These are phyloP conservation scores for Pseudisothecium myosuroides DNA, from an alignment of 225 moss, liverwort and hornwort genomes.

Conservation along the genomic window DNA sequence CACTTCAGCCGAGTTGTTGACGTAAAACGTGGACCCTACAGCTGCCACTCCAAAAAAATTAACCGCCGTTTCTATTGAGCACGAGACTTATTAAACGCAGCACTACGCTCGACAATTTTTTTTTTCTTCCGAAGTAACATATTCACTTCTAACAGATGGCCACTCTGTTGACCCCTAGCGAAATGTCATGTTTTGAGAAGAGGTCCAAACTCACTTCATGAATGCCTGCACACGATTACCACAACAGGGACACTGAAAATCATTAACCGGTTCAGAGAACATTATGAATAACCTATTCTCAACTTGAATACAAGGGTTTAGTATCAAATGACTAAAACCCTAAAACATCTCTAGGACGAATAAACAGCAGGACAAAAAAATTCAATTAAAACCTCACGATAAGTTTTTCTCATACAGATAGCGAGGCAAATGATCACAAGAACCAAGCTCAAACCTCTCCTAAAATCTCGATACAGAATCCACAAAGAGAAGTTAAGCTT, in stretches of 20 bases:
- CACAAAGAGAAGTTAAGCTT: neutral
- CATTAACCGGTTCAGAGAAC: neutral
- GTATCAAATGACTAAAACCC: neutral
- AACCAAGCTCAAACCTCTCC: neutral
- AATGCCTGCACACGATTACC: slow-evolving; percentile 71
- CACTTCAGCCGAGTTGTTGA: neutral
- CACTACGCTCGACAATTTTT: neutral
- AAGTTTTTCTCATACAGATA: neutral
- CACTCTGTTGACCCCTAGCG: neutral
- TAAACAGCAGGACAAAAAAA: neutral
- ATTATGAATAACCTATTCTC: neutral
- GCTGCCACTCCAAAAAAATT: neutral
- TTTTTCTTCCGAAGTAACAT: too few species aligned
- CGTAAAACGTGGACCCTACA: neutral
- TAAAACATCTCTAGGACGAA: neutral
- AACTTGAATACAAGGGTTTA: neutral
- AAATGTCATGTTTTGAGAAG: neutral
- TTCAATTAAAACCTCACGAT: too few species aligned
- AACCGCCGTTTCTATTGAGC: neutral
- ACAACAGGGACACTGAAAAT: neutral
- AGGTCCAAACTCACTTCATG: slow-evolving; percentile 77
- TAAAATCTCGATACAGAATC: neutral
- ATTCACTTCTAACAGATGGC: neutral
- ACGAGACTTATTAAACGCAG: neutral
- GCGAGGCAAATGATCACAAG: neutral